Base-by-base conservation (phyloP, 352 stramenopile species). In the Phytophthora megakarya region DNA sequence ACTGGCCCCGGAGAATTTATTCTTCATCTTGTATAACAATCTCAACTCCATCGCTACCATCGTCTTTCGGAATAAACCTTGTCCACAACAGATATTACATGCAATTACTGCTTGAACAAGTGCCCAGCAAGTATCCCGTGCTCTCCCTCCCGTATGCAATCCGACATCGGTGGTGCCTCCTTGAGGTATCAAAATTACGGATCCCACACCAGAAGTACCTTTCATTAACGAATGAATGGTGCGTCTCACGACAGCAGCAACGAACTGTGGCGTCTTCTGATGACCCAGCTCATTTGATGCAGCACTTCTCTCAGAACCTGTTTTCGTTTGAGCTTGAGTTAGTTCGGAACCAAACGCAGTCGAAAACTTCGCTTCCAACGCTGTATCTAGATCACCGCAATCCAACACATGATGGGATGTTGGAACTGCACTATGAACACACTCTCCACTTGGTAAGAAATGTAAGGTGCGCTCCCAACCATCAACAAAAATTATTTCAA, bases 191-290 rank as follows among this genome's bases (percentile, higher is more conserved):
- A 32, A 32, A 26, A 72, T 77, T 1, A 75, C 75, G 39, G 55
- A 35, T 11, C 11, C 26, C 26, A 32, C 26, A 32, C 26, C 26
- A 10, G 26, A 32, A 32, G 26, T 9, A 21, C 4, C 23, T 49
- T 15, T 18, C 22, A 49, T 15, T 35, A 5, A 35, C 22, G 22
- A 33, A 22, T 13, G 21, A 35, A 72, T 30, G 7, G 51, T 44
- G 13, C 42, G 67, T 10, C 55, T 57, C 2, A 84, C 49, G 1
- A 78, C 44, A 9, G 67, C 39, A 2, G 45, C 72, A 13, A 87
- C 73, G 32, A 88, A 89, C 32, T 82, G 65, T 18, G 79, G 79
- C 0, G 75, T 88, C 65, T 84, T 86, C 43, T 86, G 79, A 47
- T 86, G 73, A 1, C 69, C 72, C 9, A 77, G 48, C 3, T 56